Evolutionary conservation across 2,329 filamentous ascomycete species (phyloP).

Genomic region (Trichoderma asperellum): DNA sequence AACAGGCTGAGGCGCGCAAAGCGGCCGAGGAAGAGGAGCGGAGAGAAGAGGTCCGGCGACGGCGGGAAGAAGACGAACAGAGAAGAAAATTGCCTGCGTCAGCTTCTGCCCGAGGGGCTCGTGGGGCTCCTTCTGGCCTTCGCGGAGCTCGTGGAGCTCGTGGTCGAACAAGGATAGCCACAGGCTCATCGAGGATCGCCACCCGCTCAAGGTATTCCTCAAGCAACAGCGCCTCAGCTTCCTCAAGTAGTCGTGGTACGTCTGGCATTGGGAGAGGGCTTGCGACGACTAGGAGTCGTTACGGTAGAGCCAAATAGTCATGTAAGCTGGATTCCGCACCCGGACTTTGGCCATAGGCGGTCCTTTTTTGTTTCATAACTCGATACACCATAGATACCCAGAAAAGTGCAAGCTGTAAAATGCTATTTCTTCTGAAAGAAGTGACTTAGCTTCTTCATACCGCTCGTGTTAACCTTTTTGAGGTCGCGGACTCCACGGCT

Average conservation of each 20-base stretch:
- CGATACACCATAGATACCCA: slow-evolving; percentile 40
- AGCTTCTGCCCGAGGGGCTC: slow-evolving; percentile 38
- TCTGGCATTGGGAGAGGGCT: slow-evolving; percentile 41
- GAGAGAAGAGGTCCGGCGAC: slow-evolving; percentile 69
- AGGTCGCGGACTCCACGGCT: slow-evolving; percentile 78
- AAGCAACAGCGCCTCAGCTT: slow-evolving; percentile 36
- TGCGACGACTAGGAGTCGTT: slow-evolving; percentile 41
- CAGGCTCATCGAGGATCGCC: slow-evolving; percentile 33
- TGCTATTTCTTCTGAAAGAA: slow-evolving; percentile 78
- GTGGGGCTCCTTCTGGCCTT: slow-evolving; percentile 31
- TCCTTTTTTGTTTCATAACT: slow-evolving; percentile 20
- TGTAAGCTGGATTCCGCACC: slow-evolving; percentile 16
- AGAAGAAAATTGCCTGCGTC: slow-evolving; percentile 39
- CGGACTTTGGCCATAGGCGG: not conserved
- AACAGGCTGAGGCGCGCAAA: slow-evolving; percentile 76
- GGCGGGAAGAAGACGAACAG: slow-evolving; percentile 64
- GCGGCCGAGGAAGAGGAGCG: slow-evolving; percentile 79
- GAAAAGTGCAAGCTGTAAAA: not conserved
- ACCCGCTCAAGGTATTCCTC: slow-evolving; percentile 38
- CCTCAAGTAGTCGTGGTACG: slow-evolving; percentile 40
- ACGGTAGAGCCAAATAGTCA: slow-evolving; percentile 40
- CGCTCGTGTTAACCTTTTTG: slow-evolving; percentile 85
- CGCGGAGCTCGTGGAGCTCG: slow-evolving; percentile 31
- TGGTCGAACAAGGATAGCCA: slow-evolving; percentile 36
- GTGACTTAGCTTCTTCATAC: slow-evolving; percentile 96